Evolutionary conservation across 768 basidiomycete species (phyloP).

Genomic region (Mrakia hoshinonis): DNA sequence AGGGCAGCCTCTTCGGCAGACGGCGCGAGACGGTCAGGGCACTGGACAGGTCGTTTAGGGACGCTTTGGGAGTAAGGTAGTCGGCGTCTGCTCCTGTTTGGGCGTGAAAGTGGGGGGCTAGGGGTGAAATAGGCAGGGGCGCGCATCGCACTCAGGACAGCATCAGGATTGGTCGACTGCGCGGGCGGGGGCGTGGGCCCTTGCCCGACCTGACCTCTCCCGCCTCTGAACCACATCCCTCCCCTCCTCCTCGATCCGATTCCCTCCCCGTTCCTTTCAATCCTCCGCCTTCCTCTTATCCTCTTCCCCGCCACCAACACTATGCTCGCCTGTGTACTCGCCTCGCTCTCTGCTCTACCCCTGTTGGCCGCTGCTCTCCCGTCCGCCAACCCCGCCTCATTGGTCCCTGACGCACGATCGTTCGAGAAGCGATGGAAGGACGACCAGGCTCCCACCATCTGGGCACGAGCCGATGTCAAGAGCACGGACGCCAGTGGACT

Average conservation of each 20-base stretch:
- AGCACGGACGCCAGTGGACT: neutral
- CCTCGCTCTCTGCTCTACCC: neutral
- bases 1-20: conserved; percentile 12
- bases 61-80: neutral
- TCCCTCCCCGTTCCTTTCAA: neutral
- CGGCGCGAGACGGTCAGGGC: neutral
- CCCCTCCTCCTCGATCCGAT: neutral
- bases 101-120: neutral
- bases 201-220: neutral
- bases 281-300: neutral
- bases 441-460: neutral
- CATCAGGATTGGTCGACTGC: no score
- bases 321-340: neutral
- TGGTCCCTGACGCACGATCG: neutral
- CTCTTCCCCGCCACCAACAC: neutral
- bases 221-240: neutral
- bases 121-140: neutral
- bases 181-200: neutral
- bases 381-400: neutral
- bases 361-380: neutral
- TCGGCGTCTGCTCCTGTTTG: neutral
- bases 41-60: neutral
- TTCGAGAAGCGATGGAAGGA: conserved; percentile 1
- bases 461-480: conserved; percentile 8
- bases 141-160: neutral